Evolutionary conservation across 768 basidiomycete species (phyloP).

Genomic region (Boletus insuetus): DNA sequence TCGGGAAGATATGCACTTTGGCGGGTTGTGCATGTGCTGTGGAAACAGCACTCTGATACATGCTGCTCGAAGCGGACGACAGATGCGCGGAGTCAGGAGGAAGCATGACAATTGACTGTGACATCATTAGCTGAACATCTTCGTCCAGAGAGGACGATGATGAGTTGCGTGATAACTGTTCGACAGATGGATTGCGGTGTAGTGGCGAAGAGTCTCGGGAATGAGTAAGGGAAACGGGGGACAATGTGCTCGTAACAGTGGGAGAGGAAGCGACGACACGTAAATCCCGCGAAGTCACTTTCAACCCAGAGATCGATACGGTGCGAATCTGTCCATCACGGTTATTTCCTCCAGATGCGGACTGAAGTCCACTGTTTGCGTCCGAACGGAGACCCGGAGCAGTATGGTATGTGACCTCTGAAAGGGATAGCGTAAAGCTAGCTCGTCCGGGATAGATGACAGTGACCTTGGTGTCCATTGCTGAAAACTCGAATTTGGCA

Average conservation of each 20-base stretch:
- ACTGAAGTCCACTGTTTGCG: conserved; percentile 27
- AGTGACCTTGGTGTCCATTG: conserved; percentile 62
- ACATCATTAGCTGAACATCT: conserved; percentile 63
- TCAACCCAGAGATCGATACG: conserved; percentile 55
- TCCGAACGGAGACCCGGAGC: conserved; percentile 13
- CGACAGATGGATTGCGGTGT: not conserved
- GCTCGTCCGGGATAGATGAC: conserved; percentile 64
- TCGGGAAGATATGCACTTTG: not conserved
- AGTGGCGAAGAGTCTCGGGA: conserved; percentile 10
- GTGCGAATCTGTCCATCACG: conserved; percentile 39
- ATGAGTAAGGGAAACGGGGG: conserved; percentile 26
- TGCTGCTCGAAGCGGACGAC: conserved; percentile 56
- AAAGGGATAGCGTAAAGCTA: conserved; percentile 56
- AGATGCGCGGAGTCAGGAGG: conserved; percentile 48
- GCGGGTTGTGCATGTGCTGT: conserved; percentile 5
- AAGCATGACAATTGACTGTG: conserved; percentile 67
- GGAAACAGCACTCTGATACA: conserved; percentile 78
- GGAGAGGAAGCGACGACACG: conserved; percentile 19
- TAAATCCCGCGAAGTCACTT: conserved; percentile 50
- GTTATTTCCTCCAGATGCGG: conserved; percentile 12
- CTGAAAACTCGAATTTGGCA: conserved; percentile 76
- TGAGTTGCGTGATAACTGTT: conserved; percentile 42
- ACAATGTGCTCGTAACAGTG: conserved; percentile 21
- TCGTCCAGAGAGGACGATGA: conserved; percentile 66
- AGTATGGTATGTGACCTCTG: conserved; percentile 58